phyloP scores from a whole-genome alignment of 1,139 yeast species.

The Zygosaccharomyces pseudobailii region DNA sequence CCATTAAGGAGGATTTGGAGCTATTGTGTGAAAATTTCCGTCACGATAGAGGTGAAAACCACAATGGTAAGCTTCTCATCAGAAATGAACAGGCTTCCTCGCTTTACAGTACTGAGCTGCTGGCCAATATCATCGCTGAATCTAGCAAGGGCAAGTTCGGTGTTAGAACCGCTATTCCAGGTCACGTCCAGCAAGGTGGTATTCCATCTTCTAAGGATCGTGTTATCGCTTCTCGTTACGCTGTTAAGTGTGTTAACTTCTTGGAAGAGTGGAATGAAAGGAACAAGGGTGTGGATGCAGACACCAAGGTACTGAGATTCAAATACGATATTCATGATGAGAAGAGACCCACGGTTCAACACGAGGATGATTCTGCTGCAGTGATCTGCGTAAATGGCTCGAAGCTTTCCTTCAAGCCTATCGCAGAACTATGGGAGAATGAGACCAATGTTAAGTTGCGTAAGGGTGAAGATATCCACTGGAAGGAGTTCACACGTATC shows the following conservation, averaged over 20 bases:
- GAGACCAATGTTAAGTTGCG: slow-evolving; percentile 59
- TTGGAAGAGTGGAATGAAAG: slow-evolving; percentile 53
- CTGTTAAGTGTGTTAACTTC: slow-evolving; percentile 82
- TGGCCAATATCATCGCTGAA: slow-evolving; percentile 77
- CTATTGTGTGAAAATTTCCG: slow-evolving; percentile 53
- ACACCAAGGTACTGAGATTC: slow-evolving; percentile 38
- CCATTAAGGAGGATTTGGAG: slow-evolving; percentile 57
- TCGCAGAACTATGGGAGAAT: slow-evolving; percentile 49
- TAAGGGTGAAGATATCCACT: slow-evolving; percentile 64
- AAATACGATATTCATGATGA: slow-evolving; percentile 38
- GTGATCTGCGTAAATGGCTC: slow-evolving; percentile 71
- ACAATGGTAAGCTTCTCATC: slow-evolving; percentile 76
- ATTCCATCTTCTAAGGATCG: slow-evolving; percentile 94
- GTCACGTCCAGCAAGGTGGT: slow-evolving; percentile 98
- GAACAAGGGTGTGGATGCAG: slow-evolving; percentile 32
- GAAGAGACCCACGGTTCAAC: slow-evolving; percentile 38
- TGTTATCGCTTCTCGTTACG: slow-evolving; percentile 85
- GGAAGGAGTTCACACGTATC: slow-evolving; percentile 56
- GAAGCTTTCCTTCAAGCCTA: slow-evolving; percentile 50
- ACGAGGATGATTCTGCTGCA: slow-evolving; percentile 47
- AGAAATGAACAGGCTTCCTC: slow-evolving; percentile 83
- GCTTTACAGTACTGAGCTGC: slow-evolving; percentile 73
- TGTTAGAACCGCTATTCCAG: slow-evolving; percentile 94
- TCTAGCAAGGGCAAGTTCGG: slow-evolving; percentile 76
- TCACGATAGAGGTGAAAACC: slow-evolving; percentile 55